phyloP scores from a whole-genome alignment of 1,284 basidiomycete species.

The Hortiboletus rubellus region DNA sequence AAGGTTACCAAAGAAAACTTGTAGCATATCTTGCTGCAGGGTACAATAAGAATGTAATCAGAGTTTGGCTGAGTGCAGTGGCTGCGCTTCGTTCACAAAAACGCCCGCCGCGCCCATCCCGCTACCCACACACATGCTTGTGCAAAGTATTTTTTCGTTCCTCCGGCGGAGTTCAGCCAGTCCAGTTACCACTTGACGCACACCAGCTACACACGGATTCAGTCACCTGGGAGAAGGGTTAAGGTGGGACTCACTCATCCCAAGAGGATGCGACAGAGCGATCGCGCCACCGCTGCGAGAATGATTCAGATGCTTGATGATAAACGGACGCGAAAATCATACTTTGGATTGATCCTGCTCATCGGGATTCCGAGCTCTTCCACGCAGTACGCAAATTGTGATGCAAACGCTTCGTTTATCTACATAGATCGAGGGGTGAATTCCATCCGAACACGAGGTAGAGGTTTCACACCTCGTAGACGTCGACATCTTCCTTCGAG shows the following conservation, averaged over 20 bases:
- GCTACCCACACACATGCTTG: constrained; percentile 88
- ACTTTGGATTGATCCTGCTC: constrained; percentile 88
- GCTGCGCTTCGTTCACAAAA: constrained; percentile 70
- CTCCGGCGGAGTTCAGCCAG: constrained; percentile 74
- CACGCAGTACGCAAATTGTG: constrained; percentile 78
- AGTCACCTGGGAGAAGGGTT: background rate
- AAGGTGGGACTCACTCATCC: constrained; percentile 63
- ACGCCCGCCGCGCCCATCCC: constrained; percentile 87
- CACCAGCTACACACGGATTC: constrained; percentile 53
- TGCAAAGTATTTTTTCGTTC: constrained; percentile 66
- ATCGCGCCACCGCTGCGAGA: constrained; percentile 78
- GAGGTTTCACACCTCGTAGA: constrained; percentile 71
- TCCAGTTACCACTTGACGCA: constrained; percentile 84
- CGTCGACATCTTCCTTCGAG: constrained; percentile 80
- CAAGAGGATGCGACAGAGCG: constrained; percentile 78
- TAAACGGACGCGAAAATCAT: constrained; percentile 24
- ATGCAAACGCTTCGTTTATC: constrained; percentile 86
- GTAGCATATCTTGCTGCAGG: background rate
- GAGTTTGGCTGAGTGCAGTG: constrained; percentile 23
- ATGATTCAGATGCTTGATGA: background rate
- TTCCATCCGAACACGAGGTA: constrained; percentile 15
- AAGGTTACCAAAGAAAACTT: background rate
- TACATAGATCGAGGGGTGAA: constrained; percentile 25
- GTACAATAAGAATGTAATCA: constrained; percentile 12
- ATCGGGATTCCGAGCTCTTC: constrained; percentile 79